Base-by-base conservation (phyloP, 192 early-diverging fungal species). In the Coemansia brasiliensis region DNA sequence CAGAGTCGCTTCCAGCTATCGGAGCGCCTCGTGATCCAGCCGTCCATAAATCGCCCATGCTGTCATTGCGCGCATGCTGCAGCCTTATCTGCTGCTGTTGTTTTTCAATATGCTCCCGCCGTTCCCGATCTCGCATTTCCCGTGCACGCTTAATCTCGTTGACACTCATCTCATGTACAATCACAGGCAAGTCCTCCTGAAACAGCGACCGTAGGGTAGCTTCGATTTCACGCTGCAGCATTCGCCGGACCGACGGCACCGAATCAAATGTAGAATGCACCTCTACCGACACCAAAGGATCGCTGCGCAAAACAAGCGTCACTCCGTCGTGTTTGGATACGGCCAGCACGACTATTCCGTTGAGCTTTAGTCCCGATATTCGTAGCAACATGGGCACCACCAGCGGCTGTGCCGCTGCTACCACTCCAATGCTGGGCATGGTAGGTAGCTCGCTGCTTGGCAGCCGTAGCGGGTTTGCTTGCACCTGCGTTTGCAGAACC, bases 261-360 rank as follows among this genome's bases (percentile, higher is more conserved):
- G 88, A 86, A 60, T 99, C 97, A 69, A 99, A 99, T 1, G 97
- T 96, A n/a, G 93, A 96, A 55, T 89, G 90, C 38, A 99, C 94
- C 50, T 91, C 84, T 9, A 99, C 89, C 0, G 86, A 88, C 41
- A 98, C 95, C 21, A 99, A 67, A 10, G 97, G 96, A 61, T 98
- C 96, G 64, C 94, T 98, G 63, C 97, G 95, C 64, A 99, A 98
- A 15, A 93, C 94, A 43, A 99, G 82, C 0, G 96, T 98, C 21
- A 98, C 88, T 21, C 97, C 97, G 65, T 90, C 92, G 45, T 88
- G 81, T 70, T 96, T 92, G 59, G 94, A 94, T 1, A 99, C 92
- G 0, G 94, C 96, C 18, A 99, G 80, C 4, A 94, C 93, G 21
- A 95, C 84, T 49, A 98, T 95, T 0, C 96, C 97, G 13, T 90